A percentile compares a stretch with the other conserved stretches of the same genome.
Evolutionary conservation across 345 rosid genomes (phyloP).

Genomic region (Eucalyptus lansdowneana): DNA sequence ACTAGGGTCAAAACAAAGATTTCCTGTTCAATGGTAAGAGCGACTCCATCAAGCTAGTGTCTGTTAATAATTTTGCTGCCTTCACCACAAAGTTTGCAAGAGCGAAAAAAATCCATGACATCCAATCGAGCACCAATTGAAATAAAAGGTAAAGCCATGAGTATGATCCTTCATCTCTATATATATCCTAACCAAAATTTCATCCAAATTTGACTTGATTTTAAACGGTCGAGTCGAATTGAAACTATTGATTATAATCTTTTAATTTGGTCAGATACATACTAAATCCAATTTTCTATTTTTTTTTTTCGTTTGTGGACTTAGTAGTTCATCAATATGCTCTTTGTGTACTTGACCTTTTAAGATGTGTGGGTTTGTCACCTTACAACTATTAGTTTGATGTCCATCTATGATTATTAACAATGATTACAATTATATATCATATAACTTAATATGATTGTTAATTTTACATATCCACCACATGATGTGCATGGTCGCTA

Average conservation of each 20-base stretch:
- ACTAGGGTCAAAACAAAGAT: not conserved
- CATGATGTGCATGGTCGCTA: not conserved
- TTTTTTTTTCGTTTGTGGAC: accelerated
- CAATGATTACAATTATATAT: not conserved
- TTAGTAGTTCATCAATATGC: not conserved
- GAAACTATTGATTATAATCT: not conserved
- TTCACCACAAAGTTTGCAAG: not conserved
- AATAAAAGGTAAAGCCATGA: not conserved
- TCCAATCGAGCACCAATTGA: not conserved
- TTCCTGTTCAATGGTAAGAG: not conserved
- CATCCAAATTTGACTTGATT: not conserved
- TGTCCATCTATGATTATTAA: not conserved
- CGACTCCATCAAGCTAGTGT: not conserved
- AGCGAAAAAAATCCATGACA: not conserved
- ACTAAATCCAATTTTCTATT: not conserved
- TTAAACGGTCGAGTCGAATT: accelerated
- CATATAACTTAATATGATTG: not conserved
- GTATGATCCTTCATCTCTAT: not conserved
- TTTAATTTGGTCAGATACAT: accelerated
- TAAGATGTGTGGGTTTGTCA: not conserved
- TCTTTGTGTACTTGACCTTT: accelerated
- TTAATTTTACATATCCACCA: not conserved
- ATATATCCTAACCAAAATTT: not conserved
- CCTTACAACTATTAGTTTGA: not conserved
- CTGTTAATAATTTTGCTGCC: not conserved